A percentile compares a stretch with the other conserved stretches of the same genome.
Evolutionary conservation across 805 yeast species (phyloP).

Genomic region (Cephaloascus fragrans): DNA sequence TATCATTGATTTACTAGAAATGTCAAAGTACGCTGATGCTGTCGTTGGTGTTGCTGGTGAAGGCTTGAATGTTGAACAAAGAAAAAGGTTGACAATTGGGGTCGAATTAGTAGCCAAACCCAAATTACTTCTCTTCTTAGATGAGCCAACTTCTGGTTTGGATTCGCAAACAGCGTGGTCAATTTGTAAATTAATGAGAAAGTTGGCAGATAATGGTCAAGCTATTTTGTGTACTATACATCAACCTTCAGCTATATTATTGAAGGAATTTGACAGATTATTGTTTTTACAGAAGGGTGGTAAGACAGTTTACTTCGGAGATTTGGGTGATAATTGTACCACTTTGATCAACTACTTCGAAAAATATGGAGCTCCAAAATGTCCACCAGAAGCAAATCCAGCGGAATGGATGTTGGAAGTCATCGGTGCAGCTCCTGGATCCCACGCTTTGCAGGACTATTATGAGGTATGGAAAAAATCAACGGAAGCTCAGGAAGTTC

Average conservation of each 20-base stretch:
- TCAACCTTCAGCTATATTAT: slow-evolving; percentile 75
- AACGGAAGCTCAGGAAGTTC: slow-evolving; percentile 46
- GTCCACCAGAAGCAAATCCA: slow-evolving; percentile 67
- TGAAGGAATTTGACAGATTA: slow-evolving; percentile 71
- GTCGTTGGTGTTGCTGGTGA: slow-evolving; percentile 23
- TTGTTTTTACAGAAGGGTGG: slow-evolving; percentile 66
- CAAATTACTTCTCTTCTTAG: slow-evolving; percentile 24
- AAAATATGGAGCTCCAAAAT: slow-evolving; percentile 49
- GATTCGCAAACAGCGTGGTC: slow-evolving; percentile 35
- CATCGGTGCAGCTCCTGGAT: slow-evolving; percentile 77
- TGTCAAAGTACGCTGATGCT: slow-evolving; percentile 19
- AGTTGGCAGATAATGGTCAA: slow-evolving; percentile 29
- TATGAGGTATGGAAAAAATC: slow-evolving; percentile 73
- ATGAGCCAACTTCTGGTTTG: slow-evolving; percentile 35
- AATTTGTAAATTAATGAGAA: slow-evolving; percentile 27
- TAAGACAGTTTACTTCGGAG: slow-evolving; percentile 67
- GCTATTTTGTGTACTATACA: slow-evolving; percentile 54
- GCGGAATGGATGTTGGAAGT: slow-evolving; percentile 91
- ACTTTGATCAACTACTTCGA: slow-evolving; percentile 60
- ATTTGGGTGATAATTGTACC: slow-evolving; percentile 49
- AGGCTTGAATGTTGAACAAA: slow-evolving; percentile 29
- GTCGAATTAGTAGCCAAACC: slow-evolving; percentile 33
- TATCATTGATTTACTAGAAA: slow-evolving; percentile 14
- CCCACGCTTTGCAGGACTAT: slow-evolving; percentile 64
- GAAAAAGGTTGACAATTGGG: slow-evolving; percentile 30